phyloP scores from a whole-genome alignment of 2,329 filamentous ascomycete genomes.

The Ramichloridium luteum region DNA sequence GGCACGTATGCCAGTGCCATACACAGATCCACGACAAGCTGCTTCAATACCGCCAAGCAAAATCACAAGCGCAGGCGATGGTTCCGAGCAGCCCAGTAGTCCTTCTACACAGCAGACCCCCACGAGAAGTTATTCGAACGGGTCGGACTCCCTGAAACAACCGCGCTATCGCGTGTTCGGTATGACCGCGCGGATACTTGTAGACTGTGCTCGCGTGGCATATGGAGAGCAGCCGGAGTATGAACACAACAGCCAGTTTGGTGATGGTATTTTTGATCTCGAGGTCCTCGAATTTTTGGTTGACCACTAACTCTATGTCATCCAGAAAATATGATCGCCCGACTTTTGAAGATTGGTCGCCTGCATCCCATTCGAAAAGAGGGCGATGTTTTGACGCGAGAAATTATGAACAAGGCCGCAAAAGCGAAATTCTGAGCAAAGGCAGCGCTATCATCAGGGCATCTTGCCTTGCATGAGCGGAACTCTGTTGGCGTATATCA shows the following conservation, averaged over 20 bases:
- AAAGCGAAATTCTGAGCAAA: conserved; percentile 21
- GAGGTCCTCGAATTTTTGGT: too few species aligned
- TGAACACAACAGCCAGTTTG: conserved; percentile 55
- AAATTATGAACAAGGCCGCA: conserved; percentile 25
- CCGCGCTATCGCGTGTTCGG: conserved; percentile 71
- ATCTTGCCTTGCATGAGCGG: too few species aligned
- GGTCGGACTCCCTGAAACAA: conserved; percentile 18
- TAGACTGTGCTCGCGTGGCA: conserved; percentile 75
- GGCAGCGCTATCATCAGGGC: too few species aligned
- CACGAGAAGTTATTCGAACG: too few species aligned
- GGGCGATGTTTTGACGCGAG: conserved; percentile 33
- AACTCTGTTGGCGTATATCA: too few species aligned
- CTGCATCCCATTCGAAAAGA: conserved; percentile 40
- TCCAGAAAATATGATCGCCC: conserved; percentile 48
- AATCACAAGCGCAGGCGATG: too few species aligned
- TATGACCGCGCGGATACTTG: conserved; percentile 83
- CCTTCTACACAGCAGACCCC: too few species aligned
- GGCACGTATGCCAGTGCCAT: conserved; percentile 15
- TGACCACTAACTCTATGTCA: too few species aligned
- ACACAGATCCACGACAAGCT: conserved; percentile 12
- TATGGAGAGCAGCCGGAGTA: conserved; percentile 77
- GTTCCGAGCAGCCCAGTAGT: too few species aligned
- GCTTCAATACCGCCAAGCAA: too few species aligned
- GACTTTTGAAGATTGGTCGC: conserved; percentile 44
- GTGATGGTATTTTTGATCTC: conserved; percentile 40